Evolutionary conservation across 768 basidiomycete genomes (phyloP).

Genomic region (Leccinum subgranulosum): DNA sequence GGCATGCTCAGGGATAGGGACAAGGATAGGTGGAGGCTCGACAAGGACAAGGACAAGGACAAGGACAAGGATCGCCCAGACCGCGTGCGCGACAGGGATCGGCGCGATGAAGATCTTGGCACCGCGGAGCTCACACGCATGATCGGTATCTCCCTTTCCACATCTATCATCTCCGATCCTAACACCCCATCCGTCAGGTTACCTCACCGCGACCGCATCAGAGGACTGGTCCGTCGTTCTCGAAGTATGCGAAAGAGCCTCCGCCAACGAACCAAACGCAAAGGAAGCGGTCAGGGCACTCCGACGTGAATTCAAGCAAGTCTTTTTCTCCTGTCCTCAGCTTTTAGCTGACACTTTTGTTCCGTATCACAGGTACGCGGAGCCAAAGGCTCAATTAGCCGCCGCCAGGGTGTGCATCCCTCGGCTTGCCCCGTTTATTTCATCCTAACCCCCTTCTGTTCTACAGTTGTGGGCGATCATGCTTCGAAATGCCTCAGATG

Average conservation of each 20-base stretch:
- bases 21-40: conserved; percentile 29
- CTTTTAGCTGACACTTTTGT: not conserved
- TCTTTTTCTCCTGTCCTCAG: not conserved
- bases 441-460: not conserved
- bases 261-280: conserved; percentile 64
- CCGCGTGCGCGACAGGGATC: conserved; percentile 27
- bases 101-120: conserved; percentile 42
- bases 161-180: not conserved
- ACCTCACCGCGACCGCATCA: conserved; percentile 70
- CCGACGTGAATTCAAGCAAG: conserved; percentile 81
- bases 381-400: conserved; percentile 70
- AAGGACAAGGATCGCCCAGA: conserved; percentile 29
- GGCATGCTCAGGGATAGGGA: conserved; percentile 35
- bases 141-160: conserved; percentile 50
- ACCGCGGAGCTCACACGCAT: conserved; percentile 60
- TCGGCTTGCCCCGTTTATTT: not conserved
- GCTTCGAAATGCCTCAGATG: conserved; percentile 73
- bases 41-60: conserved; percentile 38
- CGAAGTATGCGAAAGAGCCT: conserved; percentile 84
- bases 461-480: conserved; percentile 84
- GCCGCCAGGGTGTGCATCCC: conserved; percentile 61
- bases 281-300: conserved; percentile 84
- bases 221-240: conserved; percentile 82
- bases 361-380: conserved; percentile 53
- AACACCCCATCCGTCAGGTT: conserved; percentile 42